Conservation (phyloP, 345 rosid species). For the Arabidopsis suecica region DNA sequence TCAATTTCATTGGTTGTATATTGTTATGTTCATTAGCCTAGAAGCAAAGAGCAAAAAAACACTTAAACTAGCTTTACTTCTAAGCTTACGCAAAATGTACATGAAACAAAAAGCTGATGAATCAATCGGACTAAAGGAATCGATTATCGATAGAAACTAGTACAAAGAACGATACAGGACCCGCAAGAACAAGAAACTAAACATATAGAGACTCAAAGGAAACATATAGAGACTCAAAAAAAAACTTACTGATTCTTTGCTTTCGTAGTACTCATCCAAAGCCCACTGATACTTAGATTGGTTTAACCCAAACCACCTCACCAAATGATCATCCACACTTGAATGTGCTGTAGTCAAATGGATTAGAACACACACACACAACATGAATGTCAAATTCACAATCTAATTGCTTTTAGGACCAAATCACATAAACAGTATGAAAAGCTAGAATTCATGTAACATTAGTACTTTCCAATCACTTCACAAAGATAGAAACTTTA, state of each 20-base stretch:
- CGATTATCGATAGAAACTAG: conserved; percentile 1
- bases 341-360: conserved; percentile 71
- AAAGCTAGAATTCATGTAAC: conserved; percentile 1
- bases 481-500: conserved; percentile 27
- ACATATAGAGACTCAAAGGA: not conserved
- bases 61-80: conserved; percentile 24
- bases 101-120: not conserved
- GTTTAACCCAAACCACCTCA: conserved; percentile 98
- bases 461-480: conserved; percentile 11
- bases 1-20: not conserved
- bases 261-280: conserved; percentile 85
- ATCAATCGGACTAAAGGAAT: not conserved
- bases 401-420: not conserved
- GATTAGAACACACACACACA: not conserved
- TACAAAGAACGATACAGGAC: conserved; percentile 2
- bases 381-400: conserved; percentile 6
- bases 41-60: not conserved
- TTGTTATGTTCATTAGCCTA: conserved; percentile 23
- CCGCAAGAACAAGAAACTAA: conserved; percentile 3
- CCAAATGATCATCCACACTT: conserved; percentile 93
- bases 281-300: conserved; percentile 99
- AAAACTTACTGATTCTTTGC: conserved; percentile 76
- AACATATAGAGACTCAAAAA: conserved; percentile 5
- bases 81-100: conserved; percentile 27
- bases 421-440: conserved; percentile 15